Evolutionary conservation across 768 basidiomycete genomes (phyloP).

Genomic region (Trametes meyenii): DNA sequence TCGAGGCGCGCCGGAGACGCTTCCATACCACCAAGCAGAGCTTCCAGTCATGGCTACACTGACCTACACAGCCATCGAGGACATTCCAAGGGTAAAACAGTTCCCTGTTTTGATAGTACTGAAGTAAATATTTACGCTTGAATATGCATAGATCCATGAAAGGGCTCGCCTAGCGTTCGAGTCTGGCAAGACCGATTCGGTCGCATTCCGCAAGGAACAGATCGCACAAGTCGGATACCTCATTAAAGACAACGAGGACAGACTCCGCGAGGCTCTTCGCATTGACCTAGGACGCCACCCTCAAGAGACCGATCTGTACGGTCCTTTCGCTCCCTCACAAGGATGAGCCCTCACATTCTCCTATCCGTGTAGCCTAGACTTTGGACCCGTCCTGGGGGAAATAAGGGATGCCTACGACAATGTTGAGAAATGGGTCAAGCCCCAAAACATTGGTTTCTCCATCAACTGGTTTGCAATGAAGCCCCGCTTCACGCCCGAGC

Average conservation of each 20-base stretch:
- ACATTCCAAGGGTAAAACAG: conserved; percentile 28
- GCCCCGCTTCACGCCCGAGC: conserved; percentile 67
- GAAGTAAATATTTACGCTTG: too few relatives aligned
- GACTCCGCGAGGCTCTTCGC: conserved; percentile 57
- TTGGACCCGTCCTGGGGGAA: conserved; percentile 53
- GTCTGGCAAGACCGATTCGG: conserved; percentile 60
- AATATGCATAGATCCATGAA: conserved; percentile 51
- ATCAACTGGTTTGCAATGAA: conserved; percentile 59
- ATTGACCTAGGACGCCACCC: conserved; percentile 64
- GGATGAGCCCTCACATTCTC: neutral
- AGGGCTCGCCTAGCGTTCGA: conserved; percentile 57
- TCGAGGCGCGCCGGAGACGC: too few relatives aligned
- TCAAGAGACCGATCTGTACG: conserved; percentile 56
- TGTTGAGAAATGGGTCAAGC: conserved; percentile 74
- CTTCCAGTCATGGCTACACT: neutral
- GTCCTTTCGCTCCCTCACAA: neutral
- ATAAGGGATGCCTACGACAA: conserved; percentile 54
- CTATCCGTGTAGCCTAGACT: conserved; percentile 56
- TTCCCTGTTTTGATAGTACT: neutral
- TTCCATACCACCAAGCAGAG: neutral
- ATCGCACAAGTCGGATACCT: conserved; percentile 71
- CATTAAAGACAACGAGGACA: conserved; percentile 67
- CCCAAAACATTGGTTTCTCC: conserved; percentile 57
- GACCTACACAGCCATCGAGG: conserved; percentile 24
- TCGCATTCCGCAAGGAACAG: conserved; percentile 74